Base-by-base conservation (phyloP, 2,329 filamentous ascomycete species). In the Hyphodiscus sp. region DNA sequence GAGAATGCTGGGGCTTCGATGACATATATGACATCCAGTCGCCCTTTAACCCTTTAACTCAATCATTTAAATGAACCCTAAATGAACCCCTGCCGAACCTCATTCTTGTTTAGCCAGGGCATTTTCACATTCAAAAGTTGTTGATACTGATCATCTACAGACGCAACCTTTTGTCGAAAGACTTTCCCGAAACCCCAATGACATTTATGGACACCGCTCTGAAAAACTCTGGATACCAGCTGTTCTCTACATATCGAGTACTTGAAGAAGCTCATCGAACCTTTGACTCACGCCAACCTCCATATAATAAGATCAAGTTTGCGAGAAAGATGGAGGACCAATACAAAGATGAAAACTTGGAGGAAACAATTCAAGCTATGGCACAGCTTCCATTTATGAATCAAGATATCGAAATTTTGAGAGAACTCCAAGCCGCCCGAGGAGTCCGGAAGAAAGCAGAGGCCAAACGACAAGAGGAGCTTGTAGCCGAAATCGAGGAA, bases 341-440 rank as follows among this genome's bases (percentile, higher is more conserved):
- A 33, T 63, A 59, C 26, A 50, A 41, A 20, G 52, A 55, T 1
- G 26, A 51, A 5, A 49, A 49, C 2, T 29, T 63, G 45, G 49
- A 55, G 26, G 38, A 18, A 44, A 47, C 2, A 18, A 26, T 13
- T 20, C 26, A n/a, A 33, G 30, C 19, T 15, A 16, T 20, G 29
- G 52, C 19, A 29, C 44, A 1, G 49, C 54, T 18, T 51, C 46
- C 16, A n/a, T 2, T 6, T 13, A 13, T 15, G 16, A 38, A 13
- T 38, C 33, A 38, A 38, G 33, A 38, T 6, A 10, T 43, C 10
- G 63, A 64, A 52, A 58, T 59, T 16, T 43, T 63, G 1, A 70
- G 63, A n/a, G 77, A 78, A 57, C 67, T 75, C 20, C 58, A 64
- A 19, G 69, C 68, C 15, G 73, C 71, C 2, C 65, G 71, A 49